Conservation (phyloP, 1,284 basidiomycete species). For the Moniliella sp. region DNA sequence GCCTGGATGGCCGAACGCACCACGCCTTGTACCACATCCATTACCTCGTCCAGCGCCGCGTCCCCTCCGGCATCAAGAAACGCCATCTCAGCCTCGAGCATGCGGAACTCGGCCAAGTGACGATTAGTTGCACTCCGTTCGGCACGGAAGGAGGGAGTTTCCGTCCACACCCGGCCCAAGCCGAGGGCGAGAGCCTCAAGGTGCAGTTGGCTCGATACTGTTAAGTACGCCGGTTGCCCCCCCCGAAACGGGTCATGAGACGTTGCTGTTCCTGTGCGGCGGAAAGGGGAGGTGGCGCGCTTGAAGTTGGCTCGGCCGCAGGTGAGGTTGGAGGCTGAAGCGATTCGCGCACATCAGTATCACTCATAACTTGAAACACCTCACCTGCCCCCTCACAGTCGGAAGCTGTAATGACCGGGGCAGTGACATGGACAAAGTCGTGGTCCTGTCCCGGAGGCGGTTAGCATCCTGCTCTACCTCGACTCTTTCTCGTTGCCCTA, state of each 20-base stretch:
- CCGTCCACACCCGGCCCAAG: conserved; percentile 62
- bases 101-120: conserved; percentile 96
- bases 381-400: conserved; percentile 97
- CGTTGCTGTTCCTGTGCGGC: not conserved
- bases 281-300: not conserved
- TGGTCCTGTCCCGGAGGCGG: conserved; percentile 29
- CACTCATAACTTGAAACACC: conserved; percentile 53
- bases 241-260: conserved; percentile 15
- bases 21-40: conserved; percentile 11
- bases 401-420: conserved; percentile 66
- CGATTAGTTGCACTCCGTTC: conserved; percentile 66
- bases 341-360: conserved; percentile 6
- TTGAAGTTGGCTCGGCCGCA: conserved; percentile 3
- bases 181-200: conserved; percentile 62
- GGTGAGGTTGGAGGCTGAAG: conserved; percentile 3
- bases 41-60: conserved; percentile 5
- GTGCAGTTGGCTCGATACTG: conserved; percentile 83
- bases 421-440: conserved; percentile 58
- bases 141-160: conserved; percentile 77
- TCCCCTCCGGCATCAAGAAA: conserved; percentile 3
- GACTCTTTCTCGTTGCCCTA: not conserved
- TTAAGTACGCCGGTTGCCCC: conserved; percentile 51
- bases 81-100: conserved; percentile 60
- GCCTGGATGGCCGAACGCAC: conserved; percentile 6
- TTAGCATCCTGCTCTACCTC: not conserved